Evolutionary conservation across 1,284 basidiomycete genomes (phyloP).

Genomic region (Fomitopsis betulina): DNA sequence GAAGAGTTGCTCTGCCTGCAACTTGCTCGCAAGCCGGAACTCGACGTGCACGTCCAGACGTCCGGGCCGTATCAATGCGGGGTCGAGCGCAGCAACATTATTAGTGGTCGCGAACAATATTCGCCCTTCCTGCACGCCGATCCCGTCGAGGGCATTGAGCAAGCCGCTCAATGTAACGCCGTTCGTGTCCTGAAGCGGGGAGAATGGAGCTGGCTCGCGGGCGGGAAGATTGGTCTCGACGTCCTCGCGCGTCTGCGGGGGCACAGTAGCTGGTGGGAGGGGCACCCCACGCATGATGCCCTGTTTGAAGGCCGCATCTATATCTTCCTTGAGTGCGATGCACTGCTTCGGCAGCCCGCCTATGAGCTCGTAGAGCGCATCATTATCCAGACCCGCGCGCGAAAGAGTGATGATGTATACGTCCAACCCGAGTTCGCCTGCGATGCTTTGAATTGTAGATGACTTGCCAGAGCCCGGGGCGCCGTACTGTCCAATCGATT

Average conservation of each 20-base stretch:
- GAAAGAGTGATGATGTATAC: slow-evolving; percentile 75
- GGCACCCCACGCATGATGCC: slow-evolving; percentile 31
- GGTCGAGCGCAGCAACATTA: slow-evolving; percentile 59
- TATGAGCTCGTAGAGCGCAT: slow-evolving; percentile 53
- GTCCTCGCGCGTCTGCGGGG: neutral
- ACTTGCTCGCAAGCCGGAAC: slow-evolving; percentile 63
- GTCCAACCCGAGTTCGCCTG: slow-evolving; percentile 70
- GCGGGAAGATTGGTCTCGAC: neutral
- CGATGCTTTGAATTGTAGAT: slow-evolving; percentile 69
- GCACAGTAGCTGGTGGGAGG: too few species aligned
- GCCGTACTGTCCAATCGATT: slow-evolving; percentile 43
- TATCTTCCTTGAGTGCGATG: slow-evolving; percentile 79
- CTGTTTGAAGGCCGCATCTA: slow-evolving; percentile 63
- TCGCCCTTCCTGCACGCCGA: slow-evolving; percentile 72
- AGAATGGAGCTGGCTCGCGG: neutral
- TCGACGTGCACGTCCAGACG: slow-evolving; percentile 75
- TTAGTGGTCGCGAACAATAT: slow-evolving; percentile 78
- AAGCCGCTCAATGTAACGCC: slow-evolving; percentile 66
- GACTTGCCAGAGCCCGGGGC: slow-evolving; percentile 76
- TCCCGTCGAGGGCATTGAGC: slow-evolving; percentile 74
- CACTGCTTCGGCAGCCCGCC: slow-evolving; percentile 62
- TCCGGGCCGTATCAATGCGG: slow-evolving; percentile 72
- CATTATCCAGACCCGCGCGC: slow-evolving; percentile 64
- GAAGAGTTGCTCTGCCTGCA: slow-evolving; percentile 62
- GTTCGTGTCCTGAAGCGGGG: slow-evolving; percentile 14